phyloP scores from a whole-genome alignment of 805 yeast species.

The Cyberlindnera euphorbiiphila region DNA sequence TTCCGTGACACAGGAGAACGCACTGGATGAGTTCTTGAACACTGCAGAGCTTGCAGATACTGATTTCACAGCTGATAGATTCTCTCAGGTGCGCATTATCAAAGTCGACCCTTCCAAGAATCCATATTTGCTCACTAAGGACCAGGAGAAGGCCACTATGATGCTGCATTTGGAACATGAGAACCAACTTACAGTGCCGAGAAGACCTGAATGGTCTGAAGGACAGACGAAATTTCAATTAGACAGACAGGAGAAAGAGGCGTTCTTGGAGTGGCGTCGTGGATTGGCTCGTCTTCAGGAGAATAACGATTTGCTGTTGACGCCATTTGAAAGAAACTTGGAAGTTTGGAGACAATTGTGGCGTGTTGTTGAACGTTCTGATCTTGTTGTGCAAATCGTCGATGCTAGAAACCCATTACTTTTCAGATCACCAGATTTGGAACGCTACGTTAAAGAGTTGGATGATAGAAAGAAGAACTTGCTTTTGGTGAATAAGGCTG shows the following conservation, averaged over 20 bases:
- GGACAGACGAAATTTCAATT: slow-evolving; percentile 69
- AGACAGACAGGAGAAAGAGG: slow-evolving; percentile 82
- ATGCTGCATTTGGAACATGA: slow-evolving; percentile 65
- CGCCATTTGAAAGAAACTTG: slow-evolving; percentile 95
- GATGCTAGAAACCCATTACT: slow-evolving; percentile 94
- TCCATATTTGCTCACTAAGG: slow-evolving; percentile 60
- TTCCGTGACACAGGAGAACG: slow-evolving; percentile 91
- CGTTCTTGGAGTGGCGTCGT: slow-evolving; percentile 94
- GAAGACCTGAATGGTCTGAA: slow-evolving; percentile 85
- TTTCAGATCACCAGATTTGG: slow-evolving; percentile 86
- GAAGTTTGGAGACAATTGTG: slow-evolving; percentile 98
- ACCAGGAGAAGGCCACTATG: slow-evolving; percentile 59
- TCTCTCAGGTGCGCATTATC: slow-evolving; percentile 78
- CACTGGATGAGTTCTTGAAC: slow-evolving; percentile 88
- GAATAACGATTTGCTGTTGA: slow-evolving; percentile 75
- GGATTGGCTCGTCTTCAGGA: slow-evolving; percentile 82
- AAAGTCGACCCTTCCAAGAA: slow-evolving; percentile 56
- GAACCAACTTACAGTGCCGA: slow-evolving; percentile 76
- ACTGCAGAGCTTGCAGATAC: slow-evolving; percentile 96
- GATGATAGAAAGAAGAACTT: slow-evolving; percentile 75
- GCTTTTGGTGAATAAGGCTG: slow-evolving; percentile 90
- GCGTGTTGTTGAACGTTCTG: slow-evolving; percentile 96
- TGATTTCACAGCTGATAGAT: slow-evolving; percentile 90
- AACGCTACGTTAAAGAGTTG: slow-evolving; percentile 72
- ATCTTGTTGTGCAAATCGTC: slow-evolving; percentile 91